These are phyloP conservation scores for Ogataea nitratoaversa DNA, from an alignment of 805 yeast genomes.

Conservation along the genomic window DNA sequence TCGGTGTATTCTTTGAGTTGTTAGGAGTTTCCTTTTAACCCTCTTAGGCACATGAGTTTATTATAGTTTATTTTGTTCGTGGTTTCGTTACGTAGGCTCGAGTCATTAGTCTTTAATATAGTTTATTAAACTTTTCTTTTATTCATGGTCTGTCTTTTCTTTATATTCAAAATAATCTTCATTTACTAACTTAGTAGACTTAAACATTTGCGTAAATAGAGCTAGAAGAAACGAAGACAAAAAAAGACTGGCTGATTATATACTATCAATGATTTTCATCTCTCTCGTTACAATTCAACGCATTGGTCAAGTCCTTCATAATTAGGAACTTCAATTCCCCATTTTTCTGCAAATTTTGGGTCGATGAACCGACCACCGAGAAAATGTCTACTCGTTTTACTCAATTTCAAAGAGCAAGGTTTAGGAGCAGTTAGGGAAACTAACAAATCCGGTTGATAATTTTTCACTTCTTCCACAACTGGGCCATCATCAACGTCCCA, in stretches of 20 bases:
- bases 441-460: constrained; percentile 55
- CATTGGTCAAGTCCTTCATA: constrained; percentile 59
- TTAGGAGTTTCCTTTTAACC: not conserved
- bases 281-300: constrained; percentile 25
- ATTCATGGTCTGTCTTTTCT: not conserved
- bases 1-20: not conserved
- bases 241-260: not conserved
- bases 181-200: not conserved
- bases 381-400: constrained; percentile 51
- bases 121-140: not conserved
- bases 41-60: not conserved
- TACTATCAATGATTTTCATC: not conserved
- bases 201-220: no score
- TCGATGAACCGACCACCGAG: constrained; percentile 89
- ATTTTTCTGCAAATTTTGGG: constrained; percentile 60
- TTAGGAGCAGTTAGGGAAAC: constrained; percentile 93
- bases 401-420: constrained; percentile 63
- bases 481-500: constrained; percentile 97
- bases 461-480: constrained; percentile 28
- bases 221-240: not conserved
- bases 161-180: not conserved
- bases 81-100: not conserved
- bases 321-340: constrained; percentile 62
- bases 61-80: not conserved
- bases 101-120: not conserved